phyloP scores from a whole-genome alignment of 345 rosid genomes.

The Lepidium didymum region DNA sequence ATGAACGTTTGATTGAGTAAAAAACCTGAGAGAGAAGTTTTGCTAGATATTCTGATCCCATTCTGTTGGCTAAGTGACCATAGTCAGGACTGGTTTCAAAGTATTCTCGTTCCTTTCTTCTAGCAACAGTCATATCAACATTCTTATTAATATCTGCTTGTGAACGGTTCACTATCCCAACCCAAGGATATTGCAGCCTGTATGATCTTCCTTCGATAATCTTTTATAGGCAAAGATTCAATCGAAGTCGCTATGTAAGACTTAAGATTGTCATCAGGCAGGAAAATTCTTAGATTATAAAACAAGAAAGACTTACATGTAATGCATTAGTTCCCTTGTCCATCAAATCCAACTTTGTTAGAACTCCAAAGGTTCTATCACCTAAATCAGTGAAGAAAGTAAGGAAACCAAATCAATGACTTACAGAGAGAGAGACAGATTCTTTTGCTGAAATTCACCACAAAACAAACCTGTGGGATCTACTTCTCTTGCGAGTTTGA shows the following conservation, averaged over 20 bases:
- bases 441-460: neutral
- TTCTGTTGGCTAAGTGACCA: conserved; percentile 71
- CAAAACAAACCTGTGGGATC: conserved; percentile 64
- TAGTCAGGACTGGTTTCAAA: conserved; percentile 90
- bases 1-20: neutral
- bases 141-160: conserved; percentile 93
- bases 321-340: conserved; percentile 97
- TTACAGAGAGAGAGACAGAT: no score
- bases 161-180: conserved; percentile 92
- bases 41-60: conserved; percentile 97
- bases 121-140: conserved; percentile 78
- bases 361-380: conserved; percentile 88
- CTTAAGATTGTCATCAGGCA: neutral
- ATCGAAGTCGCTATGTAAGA: neutral
- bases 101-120: conserved; percentile 76
- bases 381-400: conserved; percentile 31
- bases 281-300: neutral
- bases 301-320: conserved; percentile 41
- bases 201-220: conserved; percentile 91
- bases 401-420: neutral
- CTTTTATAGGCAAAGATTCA: conserved; percentile 26
- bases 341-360: conserved; percentile 94
- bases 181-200: conserved; percentile 79
- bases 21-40: conserved; percentile 87
- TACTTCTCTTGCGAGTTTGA: conserved; percentile 76